Percentiles rank a stretch among this genome's conserved stretches.
phyloP scores from a whole-genome alignment of 257 asterid species.

The Mitragyna speciosa region DNA sequence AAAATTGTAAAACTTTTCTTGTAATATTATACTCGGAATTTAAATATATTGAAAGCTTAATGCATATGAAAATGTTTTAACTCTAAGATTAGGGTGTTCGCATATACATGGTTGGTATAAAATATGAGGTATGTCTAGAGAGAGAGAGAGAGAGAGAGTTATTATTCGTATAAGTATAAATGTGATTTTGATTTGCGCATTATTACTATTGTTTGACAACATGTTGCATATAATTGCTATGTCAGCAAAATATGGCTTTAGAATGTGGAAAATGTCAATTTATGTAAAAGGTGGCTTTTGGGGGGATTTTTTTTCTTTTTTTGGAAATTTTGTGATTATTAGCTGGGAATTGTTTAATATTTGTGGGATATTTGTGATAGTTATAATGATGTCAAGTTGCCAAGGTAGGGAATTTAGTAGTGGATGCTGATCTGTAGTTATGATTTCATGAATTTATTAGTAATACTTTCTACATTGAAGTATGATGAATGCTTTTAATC shows the following conservation, averaged over 20 bases:
- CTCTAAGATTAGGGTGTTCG: no score
- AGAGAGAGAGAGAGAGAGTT: no score
- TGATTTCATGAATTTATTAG: slow-evolving; percentile 13
- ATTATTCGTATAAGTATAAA: not conserved
- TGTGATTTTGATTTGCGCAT: not conserved
- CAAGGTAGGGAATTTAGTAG: slow-evolving; percentile 9
- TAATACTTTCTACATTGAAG: not conserved
- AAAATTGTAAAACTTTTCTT: no score
- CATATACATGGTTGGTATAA: not conserved
- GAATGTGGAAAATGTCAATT: not conserved
- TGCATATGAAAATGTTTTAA: no score
- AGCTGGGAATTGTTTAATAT: not conserved
- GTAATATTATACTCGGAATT: no score
- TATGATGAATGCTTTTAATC: not conserved
- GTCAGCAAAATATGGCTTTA: not conserved
- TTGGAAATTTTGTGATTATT: slow-evolving; percentile 1
- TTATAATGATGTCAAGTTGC: slow-evolving; percentile 16
- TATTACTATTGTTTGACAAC: no score
- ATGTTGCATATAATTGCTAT: not conserved
- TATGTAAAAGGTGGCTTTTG: not conserved
- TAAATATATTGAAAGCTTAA: no score
- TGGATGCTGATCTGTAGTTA: slow-evolving; percentile 28
- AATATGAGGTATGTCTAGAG: not conserved
- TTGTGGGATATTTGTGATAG: slow-evolving; percentile 13
- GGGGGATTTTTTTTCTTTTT: not conserved